A percentile compares a stretch with the other conserved stretches of the same genome.
Evolutionary conservation across 2,329 filamentous ascomycete species (phyloP).

Genomic region (Fusarium tuaranense): DNA sequence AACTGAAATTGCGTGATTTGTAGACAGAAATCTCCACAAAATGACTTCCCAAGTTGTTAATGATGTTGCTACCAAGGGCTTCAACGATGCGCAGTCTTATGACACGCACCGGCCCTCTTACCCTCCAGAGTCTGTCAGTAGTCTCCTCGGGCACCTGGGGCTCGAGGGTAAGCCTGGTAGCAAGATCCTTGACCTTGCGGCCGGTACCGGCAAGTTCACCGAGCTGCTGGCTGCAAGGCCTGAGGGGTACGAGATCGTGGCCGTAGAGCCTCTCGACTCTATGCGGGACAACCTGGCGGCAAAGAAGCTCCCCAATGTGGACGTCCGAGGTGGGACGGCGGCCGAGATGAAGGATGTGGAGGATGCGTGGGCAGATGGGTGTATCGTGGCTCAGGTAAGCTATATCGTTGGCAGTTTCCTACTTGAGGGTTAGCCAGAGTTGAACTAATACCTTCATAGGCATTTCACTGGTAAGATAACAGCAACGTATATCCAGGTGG

Average conservation of each 20-base stretch:
- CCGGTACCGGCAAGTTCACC: constrained; percentile 79
- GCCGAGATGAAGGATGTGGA: constrained; percentile 66
- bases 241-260: constrained; percentile 70
- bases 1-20: constrained; percentile 4
- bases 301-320: constrained; percentile 68
- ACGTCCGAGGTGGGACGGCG: constrained; percentile 68
- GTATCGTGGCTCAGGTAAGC: constrained; percentile 76
- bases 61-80: constrained; percentile 66
- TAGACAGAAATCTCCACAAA: constrained; percentile 1
- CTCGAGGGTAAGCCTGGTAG: constrained; percentile 60
- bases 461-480: constrained; percentile 66
- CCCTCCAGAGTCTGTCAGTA: constrained; percentile 66
- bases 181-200: constrained; percentile 72
- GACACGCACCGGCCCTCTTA: constrained; percentile 78
- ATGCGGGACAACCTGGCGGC: constrained; percentile 72
- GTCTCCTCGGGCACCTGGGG: constrained; percentile 67
- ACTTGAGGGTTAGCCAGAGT: background rate
- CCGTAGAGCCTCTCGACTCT: constrained; percentile 72
- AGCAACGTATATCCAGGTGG: background rate
- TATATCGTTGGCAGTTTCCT: constrained; percentile 19
- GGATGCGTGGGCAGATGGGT: constrained; percentile 70
- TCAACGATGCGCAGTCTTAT: constrained; percentile 73
- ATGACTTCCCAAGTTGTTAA: constrained; percentile 58
- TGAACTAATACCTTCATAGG: constrained; percentile 45
- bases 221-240: constrained; percentile 68